These are phyloP conservation scores for Tolypocladium paradoxum DNA, from an alignment of 2,329 filamentous ascomycete species.

Conservation along the genomic window DNA sequence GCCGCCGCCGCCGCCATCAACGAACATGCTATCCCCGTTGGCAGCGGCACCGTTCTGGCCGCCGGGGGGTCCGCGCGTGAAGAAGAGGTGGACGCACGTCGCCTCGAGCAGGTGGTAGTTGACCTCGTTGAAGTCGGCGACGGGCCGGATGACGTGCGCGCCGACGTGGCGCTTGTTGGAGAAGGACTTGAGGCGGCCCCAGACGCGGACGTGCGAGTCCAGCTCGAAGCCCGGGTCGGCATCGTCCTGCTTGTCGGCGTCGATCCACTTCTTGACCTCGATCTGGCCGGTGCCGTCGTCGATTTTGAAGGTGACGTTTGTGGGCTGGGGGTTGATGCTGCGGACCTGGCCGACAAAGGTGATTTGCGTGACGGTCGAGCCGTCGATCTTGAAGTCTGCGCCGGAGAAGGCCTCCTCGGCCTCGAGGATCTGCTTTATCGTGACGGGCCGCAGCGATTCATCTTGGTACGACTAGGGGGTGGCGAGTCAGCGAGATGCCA, in stretches of 20 bases:
- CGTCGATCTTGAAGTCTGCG: constrained; percentile 77
- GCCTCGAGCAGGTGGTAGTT: constrained; percentile 87
- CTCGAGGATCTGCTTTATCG: constrained; percentile 87
- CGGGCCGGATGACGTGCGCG: constrained; percentile 68
- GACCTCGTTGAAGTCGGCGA: constrained; percentile 84
- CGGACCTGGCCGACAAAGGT: constrained; percentile 88
- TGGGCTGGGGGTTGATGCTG: constrained; percentile 73
- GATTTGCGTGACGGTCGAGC: constrained; percentile 55
- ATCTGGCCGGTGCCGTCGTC: constrained; percentile 91
- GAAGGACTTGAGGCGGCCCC: constrained; percentile 74
- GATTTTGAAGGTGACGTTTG: constrained; percentile 84
- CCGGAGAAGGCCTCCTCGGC: constrained; percentile 63
- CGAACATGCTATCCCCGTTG: constrained; percentile 43
- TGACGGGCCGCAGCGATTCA: constrained; percentile 85
- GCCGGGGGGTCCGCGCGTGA: constrained; percentile 56
- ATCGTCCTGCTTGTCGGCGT: constrained; percentile 45
- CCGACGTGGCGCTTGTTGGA: constrained; percentile 73
- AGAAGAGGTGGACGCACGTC: constrained; percentile 76
- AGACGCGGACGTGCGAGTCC: constrained; percentile 76
- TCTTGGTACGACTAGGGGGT: constrained; percentile 50
- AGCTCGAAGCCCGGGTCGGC: constrained; percentile 47
- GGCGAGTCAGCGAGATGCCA: neutral
- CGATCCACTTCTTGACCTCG: constrained; percentile 83
- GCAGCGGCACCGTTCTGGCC: constrained; percentile 22
- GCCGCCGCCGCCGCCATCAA: constrained; percentile 36